Evolutionary conservation across 192 early-diverging fungal genomes (phyloP).

Genomic region (Entomortierella parvispora): DNA sequence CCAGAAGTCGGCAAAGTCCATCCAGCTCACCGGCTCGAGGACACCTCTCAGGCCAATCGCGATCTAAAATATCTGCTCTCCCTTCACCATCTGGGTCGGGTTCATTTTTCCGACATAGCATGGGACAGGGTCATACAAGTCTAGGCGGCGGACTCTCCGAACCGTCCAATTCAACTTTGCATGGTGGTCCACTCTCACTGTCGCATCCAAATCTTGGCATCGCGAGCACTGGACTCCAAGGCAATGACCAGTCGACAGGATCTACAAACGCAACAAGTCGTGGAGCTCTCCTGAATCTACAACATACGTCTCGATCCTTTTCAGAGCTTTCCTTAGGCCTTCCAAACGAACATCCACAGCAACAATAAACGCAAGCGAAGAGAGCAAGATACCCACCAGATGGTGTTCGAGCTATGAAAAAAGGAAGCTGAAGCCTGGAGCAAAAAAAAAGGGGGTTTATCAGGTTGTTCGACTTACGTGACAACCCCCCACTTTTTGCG

Average conservation of each 20-base stretch:
- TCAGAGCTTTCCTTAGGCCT: not conserved
- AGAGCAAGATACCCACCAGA: no score
- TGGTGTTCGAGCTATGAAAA: no score
- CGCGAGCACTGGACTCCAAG: not conserved
- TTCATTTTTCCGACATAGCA: conserved; percentile 22
- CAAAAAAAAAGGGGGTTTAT: no score
- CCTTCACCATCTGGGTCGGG: conserved; percentile 33
- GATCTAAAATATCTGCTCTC: conserved; percentile 31
- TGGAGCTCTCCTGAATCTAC: no score
- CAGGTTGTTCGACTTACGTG: no score
- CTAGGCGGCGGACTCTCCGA: not conserved
- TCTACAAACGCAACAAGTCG: no score
- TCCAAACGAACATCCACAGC: not conserved
- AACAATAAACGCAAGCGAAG: not conserved
- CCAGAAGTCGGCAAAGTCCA: conserved; percentile 33
- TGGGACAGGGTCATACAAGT: not conserved
- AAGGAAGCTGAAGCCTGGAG: no score
- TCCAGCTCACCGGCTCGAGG: conserved; percentile 42
- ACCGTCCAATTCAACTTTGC: not conserved
- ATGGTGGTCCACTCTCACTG: conserved; percentile 2
- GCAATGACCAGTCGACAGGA: not conserved
- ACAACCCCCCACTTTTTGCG: no score
- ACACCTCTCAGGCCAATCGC: conserved; percentile 27
- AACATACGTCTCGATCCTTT: no score
- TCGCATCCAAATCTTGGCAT: not conserved